Base-by-base conservation (phyloP, 495 filamentous ascomycete species). In the Podospora anserina region DNA sequence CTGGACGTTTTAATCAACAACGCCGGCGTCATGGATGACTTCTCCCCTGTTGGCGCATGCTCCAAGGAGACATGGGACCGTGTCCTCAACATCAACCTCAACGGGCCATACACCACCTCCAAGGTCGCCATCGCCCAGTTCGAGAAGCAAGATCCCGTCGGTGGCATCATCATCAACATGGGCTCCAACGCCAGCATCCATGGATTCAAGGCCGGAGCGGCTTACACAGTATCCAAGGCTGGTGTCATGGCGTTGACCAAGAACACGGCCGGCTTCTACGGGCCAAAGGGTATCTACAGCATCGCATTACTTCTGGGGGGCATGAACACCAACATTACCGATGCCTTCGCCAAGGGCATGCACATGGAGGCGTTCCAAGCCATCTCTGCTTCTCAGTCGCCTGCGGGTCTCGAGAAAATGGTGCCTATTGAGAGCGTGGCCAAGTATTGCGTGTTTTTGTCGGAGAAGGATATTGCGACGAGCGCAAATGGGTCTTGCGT, bases 241-340 rank as follows among this genome's bases (percentile, higher is more conserved):
- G 85, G 79, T 28, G 71, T 89, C 18, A 70, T 88, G 15, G 88
- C 86, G 4, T 75, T 89, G 68, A 89, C 88, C 26, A 89, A 89
- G 76, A 88, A 83, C 74, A 89, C 87, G 32, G 87, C 87, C 2
- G 80, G 82, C 0, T 86, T 77, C 75, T 89, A 89, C 73, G 83
- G 80, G 0, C 77, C 75, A 54, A 84, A 86, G 74, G 84, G 85
- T 23, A 88, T 90, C 72, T 81, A 82, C 59, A 83, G 80, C 69
- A 82, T 88, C 53, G 86, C 84, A 0, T 74, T 89, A 64, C 76
- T 84, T 76, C 74, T 86, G 58, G 88, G 87, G 23, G 84, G 73
- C 9, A 88, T 90, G 86, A 83, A 82, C 55, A 89, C 88, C 68
- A 83, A 80, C 69, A 88, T 89, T 69, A 70, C 54, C 13, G 84